phyloP scores from a whole-genome alignment of 2,329 filamentous ascomycete genomes.

The Calcarisporium arbuscula region DNA sequence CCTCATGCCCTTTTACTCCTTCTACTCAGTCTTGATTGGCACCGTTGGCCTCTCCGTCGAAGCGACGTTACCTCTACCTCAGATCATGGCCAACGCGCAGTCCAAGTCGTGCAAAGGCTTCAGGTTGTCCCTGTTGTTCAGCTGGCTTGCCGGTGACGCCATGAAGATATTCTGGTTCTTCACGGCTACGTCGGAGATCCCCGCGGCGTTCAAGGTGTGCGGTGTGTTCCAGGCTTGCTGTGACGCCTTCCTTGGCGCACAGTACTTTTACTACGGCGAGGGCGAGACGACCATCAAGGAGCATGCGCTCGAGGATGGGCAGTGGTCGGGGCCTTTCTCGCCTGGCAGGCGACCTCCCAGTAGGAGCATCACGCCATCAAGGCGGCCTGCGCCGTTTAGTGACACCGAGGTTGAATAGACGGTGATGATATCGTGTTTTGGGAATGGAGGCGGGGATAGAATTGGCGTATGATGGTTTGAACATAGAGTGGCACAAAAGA shows the following conservation, averaged over 20 bases:
- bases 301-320: constrained; percentile 27
- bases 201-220: constrained; percentile 74
- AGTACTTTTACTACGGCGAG: constrained; percentile 66
- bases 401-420: constrained; percentile 25
- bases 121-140: constrained; percentile 65
- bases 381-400: constrained; percentile 30
- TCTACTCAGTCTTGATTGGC: constrained; percentile 64
- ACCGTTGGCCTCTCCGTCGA: constrained; percentile 73
- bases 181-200: constrained; percentile 61
- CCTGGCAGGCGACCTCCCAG: constrained; percentile 23
- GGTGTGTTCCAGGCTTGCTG: constrained; percentile 75
- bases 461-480: too few relatives aligned
- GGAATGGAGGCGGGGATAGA: too few relatives aligned
- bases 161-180: constrained; percentile 91
- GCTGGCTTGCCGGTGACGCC: constrained; percentile 72
- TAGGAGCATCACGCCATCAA: constrained; percentile 31
- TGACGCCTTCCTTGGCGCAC: constrained; percentile 66
- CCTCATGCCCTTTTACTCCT: constrained; percentile 49
- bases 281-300: constrained; percentile 34
- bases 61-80: constrained; percentile 74
- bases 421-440: too few relatives aligned
- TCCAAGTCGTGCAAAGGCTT: constrained; percentile 71
- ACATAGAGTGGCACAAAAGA: too few relatives aligned
- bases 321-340: constrained; percentile 24
- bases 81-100: constrained; percentile 65